Conservation (phyloP, 768 basidiomycete species). For the Agrocybe chaxingu region DNA sequence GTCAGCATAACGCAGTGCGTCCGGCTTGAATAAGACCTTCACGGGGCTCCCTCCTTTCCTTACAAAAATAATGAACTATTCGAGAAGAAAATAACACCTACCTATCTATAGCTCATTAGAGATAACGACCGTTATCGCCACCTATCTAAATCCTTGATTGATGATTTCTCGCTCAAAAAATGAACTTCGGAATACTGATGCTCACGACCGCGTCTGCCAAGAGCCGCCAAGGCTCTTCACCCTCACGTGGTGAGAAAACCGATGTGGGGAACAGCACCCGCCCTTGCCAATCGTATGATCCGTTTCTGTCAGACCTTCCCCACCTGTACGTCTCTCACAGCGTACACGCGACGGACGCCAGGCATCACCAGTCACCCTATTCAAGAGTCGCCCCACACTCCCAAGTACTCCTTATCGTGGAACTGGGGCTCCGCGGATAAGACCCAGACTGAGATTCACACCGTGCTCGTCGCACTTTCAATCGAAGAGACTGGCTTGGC, state of each 20-base stretch:
- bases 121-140: too few species aligned
- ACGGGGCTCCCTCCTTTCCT: too few species aligned
- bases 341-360: too few species aligned
- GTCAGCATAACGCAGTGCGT: too few species aligned
- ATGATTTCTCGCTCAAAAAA: too few species aligned
- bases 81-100: too few species aligned
- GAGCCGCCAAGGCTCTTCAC: neutral
- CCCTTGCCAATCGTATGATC: neutral
- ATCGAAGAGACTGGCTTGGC: conserved; percentile 8
- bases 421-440: conserved; percentile 2
- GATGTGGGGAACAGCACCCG: neutral
- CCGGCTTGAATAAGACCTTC: too few species aligned
- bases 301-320: neutral
- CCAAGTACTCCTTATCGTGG: neutral
- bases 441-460: neutral
- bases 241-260: conserved; percentile 5
- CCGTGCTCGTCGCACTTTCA: neutral
- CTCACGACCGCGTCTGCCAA: neutral
- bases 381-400: neutral
- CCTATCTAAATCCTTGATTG: too few species aligned
- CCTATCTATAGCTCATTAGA: too few species aligned
- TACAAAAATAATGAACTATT: too few species aligned
- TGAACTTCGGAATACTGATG: neutral
- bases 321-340: too few species aligned
- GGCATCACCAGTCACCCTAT: too few species aligned